Conservation (phyloP, 495 filamentous ascomycete genomes). For the Podospora anserina region DNA sequence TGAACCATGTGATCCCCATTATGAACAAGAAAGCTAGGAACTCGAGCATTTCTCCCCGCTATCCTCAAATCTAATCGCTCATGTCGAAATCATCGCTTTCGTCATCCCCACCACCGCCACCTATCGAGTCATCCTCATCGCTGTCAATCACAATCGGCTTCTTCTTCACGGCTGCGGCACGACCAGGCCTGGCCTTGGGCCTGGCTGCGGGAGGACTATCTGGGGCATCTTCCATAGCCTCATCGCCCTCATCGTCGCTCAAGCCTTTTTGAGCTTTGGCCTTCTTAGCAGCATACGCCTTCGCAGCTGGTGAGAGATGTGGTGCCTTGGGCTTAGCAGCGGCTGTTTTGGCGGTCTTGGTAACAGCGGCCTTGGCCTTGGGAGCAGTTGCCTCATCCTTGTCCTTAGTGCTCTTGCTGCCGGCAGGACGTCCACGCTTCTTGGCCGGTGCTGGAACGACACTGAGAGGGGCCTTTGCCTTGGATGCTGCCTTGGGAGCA, state of each 20-base stretch:
- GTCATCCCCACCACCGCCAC: slow-evolving; percentile 25
- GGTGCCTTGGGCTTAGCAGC: slow-evolving; percentile 12
- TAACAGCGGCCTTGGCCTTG: slow-evolving; percentile 9
- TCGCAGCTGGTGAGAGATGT: slow-evolving; percentile 68
- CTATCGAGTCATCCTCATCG: slow-evolving; percentile 45
- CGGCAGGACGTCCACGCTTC: slow-evolving; percentile 51
- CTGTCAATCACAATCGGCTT: slow-evolving; percentile 42
- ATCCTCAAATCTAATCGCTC: slow-evolving; percentile 19
- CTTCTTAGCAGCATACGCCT: slow-evolving; percentile 73
- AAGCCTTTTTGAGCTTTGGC: slow-evolving; percentile 51
- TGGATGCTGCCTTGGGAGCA: slow-evolving; percentile 39
- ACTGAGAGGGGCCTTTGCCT: slow-evolving; percentile 35
- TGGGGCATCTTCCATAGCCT: slow-evolving; percentile 35
- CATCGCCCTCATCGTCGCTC: slow-evolving; percentile 36
- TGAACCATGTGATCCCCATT: neutral
- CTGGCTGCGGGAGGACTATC: slow-evolving; percentile 41
- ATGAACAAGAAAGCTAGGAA: neutral
- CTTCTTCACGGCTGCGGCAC: slow-evolving; percentile 43
- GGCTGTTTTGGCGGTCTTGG: slow-evolving; percentile 12
- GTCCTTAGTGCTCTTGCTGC: slow-evolving; percentile 48
- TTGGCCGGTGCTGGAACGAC: slow-evolving; percentile 45
- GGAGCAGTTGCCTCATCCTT: slow-evolving; percentile 27
- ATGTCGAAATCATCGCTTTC: slow-evolving; percentile 28
- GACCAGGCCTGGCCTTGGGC: slow-evolving; percentile 45
- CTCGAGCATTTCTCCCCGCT: neutral